Evolutionary conservation across 306 rosid species (phyloP).

Genomic region (Vigna reflexopilosa): DNA sequence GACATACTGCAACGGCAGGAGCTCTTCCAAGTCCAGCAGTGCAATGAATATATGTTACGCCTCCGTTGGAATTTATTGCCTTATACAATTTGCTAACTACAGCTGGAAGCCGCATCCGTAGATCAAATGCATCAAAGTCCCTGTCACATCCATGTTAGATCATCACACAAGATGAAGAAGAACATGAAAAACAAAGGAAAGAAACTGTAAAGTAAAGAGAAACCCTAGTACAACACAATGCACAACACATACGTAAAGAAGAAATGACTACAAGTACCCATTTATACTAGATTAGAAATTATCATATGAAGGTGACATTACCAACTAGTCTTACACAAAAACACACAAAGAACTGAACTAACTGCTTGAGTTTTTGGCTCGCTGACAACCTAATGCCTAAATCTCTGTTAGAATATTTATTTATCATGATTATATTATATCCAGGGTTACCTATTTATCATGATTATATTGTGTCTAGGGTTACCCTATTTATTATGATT

Average conservation of each 20-base stretch:
- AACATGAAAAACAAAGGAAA: constrained; percentile 34
- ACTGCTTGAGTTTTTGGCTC: neutral
- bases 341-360: neutral
- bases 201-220: constrained; percentile 28
- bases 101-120: constrained; percentile 80
- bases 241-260: constrained; percentile 8
- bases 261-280: constrained; percentile 20
- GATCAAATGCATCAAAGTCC: constrained; percentile 91
- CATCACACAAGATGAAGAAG: constrained; percentile 37
- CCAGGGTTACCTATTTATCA: no score
- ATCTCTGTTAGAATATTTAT: neutral
- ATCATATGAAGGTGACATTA: constrained; percentile 25
- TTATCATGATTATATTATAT: no score
- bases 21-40: constrained; percentile 99
- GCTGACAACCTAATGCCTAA: constrained; percentile 1
- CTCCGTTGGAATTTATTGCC: constrained; percentile 81
- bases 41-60: constrained; percentile 90
- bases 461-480: no score
- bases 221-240: constrained; percentile 12
- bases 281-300: constrained; percentile 7
- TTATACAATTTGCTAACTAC: constrained; percentile 79
- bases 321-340: constrained; percentile 30
- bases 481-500: no score
- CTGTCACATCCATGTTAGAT: constrained; percentile 59
- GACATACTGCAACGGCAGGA: constrained; percentile 84